Evolutionary conservation across 305 asterid species (phyloP), one percentile per base, ranked within the genome.

Genomic region (Withania somnifera): DNA sequence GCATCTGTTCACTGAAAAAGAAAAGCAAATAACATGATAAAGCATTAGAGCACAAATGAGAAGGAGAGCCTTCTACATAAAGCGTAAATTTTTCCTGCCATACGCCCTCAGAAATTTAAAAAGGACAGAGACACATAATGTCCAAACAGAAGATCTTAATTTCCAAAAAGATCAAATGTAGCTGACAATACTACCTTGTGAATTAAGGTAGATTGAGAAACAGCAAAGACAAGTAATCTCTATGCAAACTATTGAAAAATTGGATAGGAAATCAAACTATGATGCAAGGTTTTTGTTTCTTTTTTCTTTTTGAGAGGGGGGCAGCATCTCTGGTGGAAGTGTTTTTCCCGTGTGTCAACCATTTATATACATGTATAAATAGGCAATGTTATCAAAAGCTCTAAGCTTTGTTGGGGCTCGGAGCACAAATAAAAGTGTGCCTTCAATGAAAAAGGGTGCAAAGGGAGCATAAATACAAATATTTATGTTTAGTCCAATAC

Each of bases 181-280:
- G 34, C 11, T 40, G 80, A 36, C 15, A 22, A 34, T 54, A 56
- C 51, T 51, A 79, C 32, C 52, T 64, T 9, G 52, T 42, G 50
- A 51, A 32, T 32, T 58, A 26, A 22, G 57, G 14, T 45, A 71
- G 78, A 45, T 45, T 45, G 38, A 24, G 53, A 71, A 45, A 6
- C 19, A 71, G 53, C 42, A 6, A 57, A 71, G 57, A 22, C 58
- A 71, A 20, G 22, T 71, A 45, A 42, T 40, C n/a, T 40, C 78
- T 61, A 28, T 26, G 40, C 32, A 61, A 69, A 69, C 32, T 42
- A 13, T 40, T 69, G 34, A 69, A 42, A 42, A 42, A 11, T 22
- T 69, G 78, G 78, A 42, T 69, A 40, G 36, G 78, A 69, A 69
- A 67, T 69, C 77, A 68, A 69, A 69, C 36, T 40, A 69, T 69